Evolutionary conservation across 306 rosid species (phyloP).

Genomic region (Cyclanthera cordifolia): DNA sequence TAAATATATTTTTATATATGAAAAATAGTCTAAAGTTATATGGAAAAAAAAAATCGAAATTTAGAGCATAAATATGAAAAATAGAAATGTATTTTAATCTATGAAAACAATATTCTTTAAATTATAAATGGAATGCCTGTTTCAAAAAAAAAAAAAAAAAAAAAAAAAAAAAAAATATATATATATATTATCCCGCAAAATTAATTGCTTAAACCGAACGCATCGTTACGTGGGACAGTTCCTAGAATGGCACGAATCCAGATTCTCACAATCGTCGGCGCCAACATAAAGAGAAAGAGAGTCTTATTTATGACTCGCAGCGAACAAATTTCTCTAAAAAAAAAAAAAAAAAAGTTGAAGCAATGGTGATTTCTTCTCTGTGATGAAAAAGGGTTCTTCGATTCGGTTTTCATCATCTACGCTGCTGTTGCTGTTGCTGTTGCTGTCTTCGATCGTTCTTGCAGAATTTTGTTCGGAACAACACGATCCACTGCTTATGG

Average conservation of each 20-base stretch:
- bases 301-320: background rate
- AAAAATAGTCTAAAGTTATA: too few species aligned
- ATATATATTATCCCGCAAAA: too few species aligned
- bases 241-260: background rate
- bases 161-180: too few species aligned
- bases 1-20: too few species aligned
- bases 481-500: constrained; percentile 23
- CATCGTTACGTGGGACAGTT: background rate
- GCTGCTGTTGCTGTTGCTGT: background rate
- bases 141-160: too few species aligned
- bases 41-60: too few species aligned
- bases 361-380: background rate
- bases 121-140: too few species aligned
- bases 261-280: constrained; percentile 7
- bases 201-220: too few species aligned
- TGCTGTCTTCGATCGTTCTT: background rate
- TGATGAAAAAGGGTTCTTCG: background rate
- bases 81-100: too few species aligned
- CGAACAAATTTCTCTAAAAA: background rate
- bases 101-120: too few species aligned
- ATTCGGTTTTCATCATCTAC: background rate
- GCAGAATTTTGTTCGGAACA: constrained; percentile 5
- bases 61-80: too few species aligned
- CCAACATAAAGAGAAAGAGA: background rate
- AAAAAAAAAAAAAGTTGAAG: background rate